These are phyloP conservation scores for Tricholoma bakamatsutake DNA, from an alignment of 768 basidiomycete species.

Conservation along the genomic window DNA sequence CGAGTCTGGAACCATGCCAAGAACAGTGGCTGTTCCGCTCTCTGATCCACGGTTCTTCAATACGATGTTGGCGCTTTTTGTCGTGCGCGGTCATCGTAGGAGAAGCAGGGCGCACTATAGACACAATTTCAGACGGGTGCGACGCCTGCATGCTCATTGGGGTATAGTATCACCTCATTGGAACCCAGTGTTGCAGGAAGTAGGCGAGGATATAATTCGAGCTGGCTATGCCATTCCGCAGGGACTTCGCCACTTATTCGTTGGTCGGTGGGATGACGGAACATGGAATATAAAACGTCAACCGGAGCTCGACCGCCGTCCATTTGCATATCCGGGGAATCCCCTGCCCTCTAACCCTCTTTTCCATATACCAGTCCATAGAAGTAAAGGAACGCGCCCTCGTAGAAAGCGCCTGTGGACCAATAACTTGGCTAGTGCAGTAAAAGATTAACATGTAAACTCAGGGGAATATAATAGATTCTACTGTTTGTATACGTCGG, in stretches of 20 bases:
- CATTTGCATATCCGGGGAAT: conserved; percentile 8
- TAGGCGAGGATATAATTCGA: conserved; percentile 13
- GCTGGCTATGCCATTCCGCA: conserved; percentile 15
- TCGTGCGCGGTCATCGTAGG: not conserved
- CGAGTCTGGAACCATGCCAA: not conserved
- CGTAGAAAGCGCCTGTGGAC: not conserved
- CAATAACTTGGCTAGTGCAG: not conserved
- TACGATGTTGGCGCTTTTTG: conserved; percentile 44
- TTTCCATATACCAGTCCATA: not conserved
- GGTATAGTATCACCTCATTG: conserved; percentile 3
- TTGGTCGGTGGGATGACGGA: conserved; percentile 11
- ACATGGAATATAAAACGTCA: not conserved
- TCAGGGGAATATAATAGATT: not conserved
- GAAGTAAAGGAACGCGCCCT: not conserved
- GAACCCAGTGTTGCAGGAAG: conserved; percentile 10
- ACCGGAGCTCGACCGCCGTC: conserved; percentile 6
- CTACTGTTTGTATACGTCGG: conserved; percentile 6
- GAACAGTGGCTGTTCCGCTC: conserved; percentile 20
- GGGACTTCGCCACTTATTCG: conserved; percentile 14
- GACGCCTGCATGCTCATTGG: not conserved
- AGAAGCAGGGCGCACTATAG: conserved; percentile 1
- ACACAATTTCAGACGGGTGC: not conserved
- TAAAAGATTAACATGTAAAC: not conserved
- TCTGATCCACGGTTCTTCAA: conserved; percentile 70
- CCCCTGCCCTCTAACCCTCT: not conserved